These are phyloP conservation scores for Euphorbia corollata DNA, from an alignment of 441 rosid species.

Conservation along the genomic window DNA sequence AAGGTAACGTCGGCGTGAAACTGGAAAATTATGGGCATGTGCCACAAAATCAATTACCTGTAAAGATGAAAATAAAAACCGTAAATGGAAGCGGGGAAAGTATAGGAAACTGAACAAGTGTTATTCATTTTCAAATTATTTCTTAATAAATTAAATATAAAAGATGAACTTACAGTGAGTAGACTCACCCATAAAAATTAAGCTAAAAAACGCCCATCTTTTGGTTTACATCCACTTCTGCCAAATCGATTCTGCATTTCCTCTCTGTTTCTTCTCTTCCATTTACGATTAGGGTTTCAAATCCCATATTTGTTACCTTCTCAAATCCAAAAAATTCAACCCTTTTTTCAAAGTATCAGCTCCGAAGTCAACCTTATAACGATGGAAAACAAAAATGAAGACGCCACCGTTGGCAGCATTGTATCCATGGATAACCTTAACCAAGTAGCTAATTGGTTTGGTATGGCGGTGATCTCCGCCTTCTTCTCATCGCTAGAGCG, in stretches of 20 bases:
- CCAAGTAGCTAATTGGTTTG: slow-evolving; percentile 45
- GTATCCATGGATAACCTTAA: slow-evolving; percentile 36
- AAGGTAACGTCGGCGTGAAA: no score
- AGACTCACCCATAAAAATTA: no score
- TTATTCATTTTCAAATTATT: no score
- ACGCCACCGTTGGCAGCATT: slow-evolving; percentile 28
- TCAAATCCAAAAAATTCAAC: neutral
- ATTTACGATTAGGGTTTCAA: slow-evolving; percentile 1
- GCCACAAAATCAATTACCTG: no score
- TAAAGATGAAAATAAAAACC: no score
- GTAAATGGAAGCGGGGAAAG: no score
- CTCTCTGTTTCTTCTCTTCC: neutral
- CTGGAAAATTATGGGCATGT: no score
- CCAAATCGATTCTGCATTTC: no score
- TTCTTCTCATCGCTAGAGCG: slow-evolving; percentile 66
- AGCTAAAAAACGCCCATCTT: no score
- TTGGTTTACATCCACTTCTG: neutral
- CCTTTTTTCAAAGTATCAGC: neutral
- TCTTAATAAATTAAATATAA: no score
- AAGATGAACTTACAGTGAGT: no score
- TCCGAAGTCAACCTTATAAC: neutral
- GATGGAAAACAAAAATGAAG: slow-evolving; percentile 35
- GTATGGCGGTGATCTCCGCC: slow-evolving; percentile 53
- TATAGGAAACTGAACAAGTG: no score
- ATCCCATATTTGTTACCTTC: neutral